These are phyloP conservation scores for Penicillium freii DNA, from an alignment of 2,329 filamentous ascomycete genomes.

Conservation along the genomic window DNA sequence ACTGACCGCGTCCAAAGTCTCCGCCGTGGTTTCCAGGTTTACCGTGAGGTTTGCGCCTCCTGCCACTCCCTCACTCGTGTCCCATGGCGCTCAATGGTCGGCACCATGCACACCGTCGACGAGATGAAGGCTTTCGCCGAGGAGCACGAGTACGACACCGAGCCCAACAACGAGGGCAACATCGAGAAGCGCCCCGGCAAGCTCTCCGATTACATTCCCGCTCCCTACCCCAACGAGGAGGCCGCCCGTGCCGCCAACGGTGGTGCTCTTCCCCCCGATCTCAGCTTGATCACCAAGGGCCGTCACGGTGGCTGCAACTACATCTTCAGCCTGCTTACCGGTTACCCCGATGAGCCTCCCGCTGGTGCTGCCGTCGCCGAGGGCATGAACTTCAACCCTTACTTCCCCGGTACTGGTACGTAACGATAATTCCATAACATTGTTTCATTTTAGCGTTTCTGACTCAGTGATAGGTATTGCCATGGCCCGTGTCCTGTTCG, in stretches of 20 bases:
- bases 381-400: slow-evolving; percentile 99
- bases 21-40: slow-evolving; percentile 98
- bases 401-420: slow-evolving; percentile 92
- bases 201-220: slow-evolving; percentile 93
- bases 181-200: slow-evolving; percentile 99
- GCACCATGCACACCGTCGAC: slow-evolving; percentile 88
- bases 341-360: slow-evolving; percentile 94
- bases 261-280: slow-evolving; percentile 94
- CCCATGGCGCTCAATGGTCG: slow-evolving; percentile 89
- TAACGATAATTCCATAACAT: slow-evolving; percentile 2
- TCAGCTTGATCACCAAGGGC: slow-evolving; percentile 95
- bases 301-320: slow-evolving; percentile 98
- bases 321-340: slow-evolving; percentile 94
- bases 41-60: slow-evolving; percentile 95
- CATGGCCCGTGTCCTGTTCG: slow-evolving; percentile 98
- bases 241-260: slow-evolving; percentile 97
- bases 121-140: slow-evolving; percentile 97
- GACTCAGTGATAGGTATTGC: slow-evolving; percentile 62
- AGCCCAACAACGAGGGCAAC: slow-evolving; percentile 96
- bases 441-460: slow-evolving; percentile 9
- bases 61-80: slow-evolving; percentile 96
- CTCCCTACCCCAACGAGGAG: slow-evolving; percentile 98
- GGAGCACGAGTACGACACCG: slow-evolving; percentile 96
- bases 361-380: slow-evolving; percentile 80
- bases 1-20: slow-evolving; percentile 59